Conservation (phyloP, 495 filamentous ascomycete genomes). For the Terfezia claveryi region DNA sequence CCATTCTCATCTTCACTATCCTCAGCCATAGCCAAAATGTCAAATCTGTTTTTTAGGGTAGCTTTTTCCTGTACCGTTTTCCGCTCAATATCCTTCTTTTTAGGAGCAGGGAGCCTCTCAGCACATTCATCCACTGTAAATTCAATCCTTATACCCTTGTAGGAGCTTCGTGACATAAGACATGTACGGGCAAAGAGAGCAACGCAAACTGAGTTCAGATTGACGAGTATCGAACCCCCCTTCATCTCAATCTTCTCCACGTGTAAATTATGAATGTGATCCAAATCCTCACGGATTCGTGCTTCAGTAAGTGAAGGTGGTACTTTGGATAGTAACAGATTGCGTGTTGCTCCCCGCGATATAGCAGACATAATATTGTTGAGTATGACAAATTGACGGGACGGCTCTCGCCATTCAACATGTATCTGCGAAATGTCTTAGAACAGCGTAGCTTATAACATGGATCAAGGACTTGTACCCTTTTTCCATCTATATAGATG, state of each 20-base stretch:
- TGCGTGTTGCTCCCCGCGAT: conserved; percentile 50
- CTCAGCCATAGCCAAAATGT: conserved; percentile 4
- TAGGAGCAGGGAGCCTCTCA: conserved; percentile 28
- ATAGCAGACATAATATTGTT: conserved; percentile 46
- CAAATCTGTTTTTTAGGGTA: conserved; percentile 4
- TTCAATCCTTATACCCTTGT: conserved; percentile 50
- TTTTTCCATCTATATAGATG: conserved; percentile 44
- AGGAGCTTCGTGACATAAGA: conserved; percentile 53
- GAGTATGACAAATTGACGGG: conserved; percentile 45
- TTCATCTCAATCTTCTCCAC: conserved; percentile 39
- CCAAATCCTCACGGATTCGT: conserved; percentile 46
- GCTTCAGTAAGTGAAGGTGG: conserved; percentile 37
- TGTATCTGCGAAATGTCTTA: conserved; percentile 30
- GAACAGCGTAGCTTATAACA: background rate
- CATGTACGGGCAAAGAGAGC: conserved; percentile 54
- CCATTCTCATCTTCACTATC: conserved; percentile 2
- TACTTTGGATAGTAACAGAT: conserved; percentile 42
- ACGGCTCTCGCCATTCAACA: conserved; percentile 41
- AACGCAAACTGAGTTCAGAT: conserved; percentile 57
- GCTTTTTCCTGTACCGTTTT: background rate
- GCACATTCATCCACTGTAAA: conserved; percentile 59
- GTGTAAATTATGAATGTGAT: conserved; percentile 62
- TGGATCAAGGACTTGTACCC: conserved; percentile 24
- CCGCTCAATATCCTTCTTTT: background rate
- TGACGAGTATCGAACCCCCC: conserved; percentile 35